A percentile compares a stretch with the other conserved stretches of the same genome.
phyloP scores from a whole-genome alignment of 495 filamentous ascomycete genomes.

The Clavariopsis aquatica region DNA sequence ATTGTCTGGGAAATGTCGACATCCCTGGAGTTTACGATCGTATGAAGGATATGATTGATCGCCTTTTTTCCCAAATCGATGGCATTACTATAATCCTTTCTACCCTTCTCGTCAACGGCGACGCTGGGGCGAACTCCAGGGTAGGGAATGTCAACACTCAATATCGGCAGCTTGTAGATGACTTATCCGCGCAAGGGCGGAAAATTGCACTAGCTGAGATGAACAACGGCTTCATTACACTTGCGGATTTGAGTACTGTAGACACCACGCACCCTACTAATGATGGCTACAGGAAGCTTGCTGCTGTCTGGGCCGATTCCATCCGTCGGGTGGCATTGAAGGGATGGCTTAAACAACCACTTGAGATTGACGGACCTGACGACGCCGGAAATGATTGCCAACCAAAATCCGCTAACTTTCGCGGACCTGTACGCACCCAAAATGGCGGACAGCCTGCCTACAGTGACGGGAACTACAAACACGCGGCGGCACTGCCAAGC shows the following conservation, averaged over 20 bases:
- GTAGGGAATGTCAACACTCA: not conserved
- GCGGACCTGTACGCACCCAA: not conserved
- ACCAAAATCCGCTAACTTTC: not conserved
- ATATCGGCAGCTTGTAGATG: not conserved
- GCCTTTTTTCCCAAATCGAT: not conserved
- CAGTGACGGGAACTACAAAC: not conserved
- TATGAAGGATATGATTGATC: slow-evolving; percentile 1
- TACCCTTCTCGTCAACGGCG: not conserved
- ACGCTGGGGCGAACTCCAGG: not conserved
- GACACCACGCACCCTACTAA: not conserved
- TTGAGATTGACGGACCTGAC: not conserved
- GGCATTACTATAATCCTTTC: not conserved
- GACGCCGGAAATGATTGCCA: not conserved
- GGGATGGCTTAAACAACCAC: not conserved
- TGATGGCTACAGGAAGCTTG: not conserved
- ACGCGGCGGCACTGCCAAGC: not conserved
- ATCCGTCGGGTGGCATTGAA: not conserved
- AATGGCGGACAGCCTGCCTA: not conserved
- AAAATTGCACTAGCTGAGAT: not conserved
- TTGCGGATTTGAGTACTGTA: not conserved
- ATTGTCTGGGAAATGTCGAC: not conserved
- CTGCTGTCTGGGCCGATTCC: not conserved
- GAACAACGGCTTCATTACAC: not conserved
- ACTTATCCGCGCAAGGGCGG: not conserved
- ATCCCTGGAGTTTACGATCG: not conserved